Evolutionary conservation across 495 filamentous ascomycete species (phyloP), one percentile per base, ranked within the genome.

Genomic region (Daldinia childiae): DNA sequence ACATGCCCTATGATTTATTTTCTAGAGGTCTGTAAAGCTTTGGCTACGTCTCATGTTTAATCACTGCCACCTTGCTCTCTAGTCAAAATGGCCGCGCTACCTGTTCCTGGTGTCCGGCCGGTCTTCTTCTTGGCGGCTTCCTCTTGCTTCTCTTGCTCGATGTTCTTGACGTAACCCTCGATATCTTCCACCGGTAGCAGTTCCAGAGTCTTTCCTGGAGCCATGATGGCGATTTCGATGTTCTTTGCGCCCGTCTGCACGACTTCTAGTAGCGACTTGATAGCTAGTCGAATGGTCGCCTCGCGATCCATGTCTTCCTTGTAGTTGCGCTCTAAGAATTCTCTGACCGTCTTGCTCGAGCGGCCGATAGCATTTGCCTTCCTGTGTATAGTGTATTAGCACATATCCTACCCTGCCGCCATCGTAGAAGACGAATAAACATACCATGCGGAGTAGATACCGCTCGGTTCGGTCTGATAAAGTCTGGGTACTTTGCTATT

Each of bases 231-330:
- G 73, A 99, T 97, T 83, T 99, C 95, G 76, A 99, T 99, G 80
- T 99, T 99, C 89, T 99, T 99, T 29, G 95, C 96, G 55, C 95
- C 95, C 14, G 95, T 99, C 79, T 99, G 95, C 64, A 99, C 95
- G 57, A 99, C 95, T 83, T 99, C 95, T 71, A 99, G 84, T 70
- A 99, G 86, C 48, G 95, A 98, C 87, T 98, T 98, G 85, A 98
- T 94, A 17, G 95, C 93, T 72, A 99, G 85, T 79, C 95, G 93
- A 80, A 99, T 94, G n/a, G 95, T 98, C 68, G 93, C 90, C 82
- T 97, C 93, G 57, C 94, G 88, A 79, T 97, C 92, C 94, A 98
- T 97, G 43, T 93, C 94, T 68, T 92, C 91, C 83, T 97, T 95
- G 85, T 99, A 96, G 82, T 99, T 97, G 74, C 95, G 89, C 82